A percentile compares a stretch with the other conserved stretches of the same genome.
phyloP scores from a whole-genome alignment of 169 alveolate species.

The Theileria orientalis region DNA sequence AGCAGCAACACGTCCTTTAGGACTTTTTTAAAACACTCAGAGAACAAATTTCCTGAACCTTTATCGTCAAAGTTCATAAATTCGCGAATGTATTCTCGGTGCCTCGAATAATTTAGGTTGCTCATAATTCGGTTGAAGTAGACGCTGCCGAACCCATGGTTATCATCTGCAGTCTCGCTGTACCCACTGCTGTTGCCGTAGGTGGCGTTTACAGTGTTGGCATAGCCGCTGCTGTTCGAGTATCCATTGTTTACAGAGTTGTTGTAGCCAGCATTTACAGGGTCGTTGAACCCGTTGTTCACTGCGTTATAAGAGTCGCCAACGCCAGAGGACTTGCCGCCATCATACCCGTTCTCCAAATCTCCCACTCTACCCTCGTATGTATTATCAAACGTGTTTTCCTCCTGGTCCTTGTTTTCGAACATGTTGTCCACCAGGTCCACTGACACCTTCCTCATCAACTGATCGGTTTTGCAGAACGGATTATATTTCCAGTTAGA shows the following conservation, averaged over 20 bases:
- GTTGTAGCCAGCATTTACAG: background rate
- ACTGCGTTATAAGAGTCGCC: background rate
- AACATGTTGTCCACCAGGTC: constrained; percentile 3
- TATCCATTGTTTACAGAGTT: background rate
- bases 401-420: background rate
- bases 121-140: constrained; percentile 8
- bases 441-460: constrained; percentile 15
- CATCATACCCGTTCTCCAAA: background rate
- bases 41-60: background rate
- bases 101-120: background rate
- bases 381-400: background rate
- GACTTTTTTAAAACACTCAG: background rate
- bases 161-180: background rate
- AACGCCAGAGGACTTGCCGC: background rate
- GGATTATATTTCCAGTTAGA: background rate
- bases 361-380: background rate
- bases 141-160: background rate
- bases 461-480: background rate
- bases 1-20: background rate
- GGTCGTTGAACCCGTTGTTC: background rate
- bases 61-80: background rate
- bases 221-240: background rate
- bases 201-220: background rate
- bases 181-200: background rate
- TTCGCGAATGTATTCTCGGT: background rate